Conservation (phyloP, 805 yeast genomes). For the Danielia oregonensis region DNA sequence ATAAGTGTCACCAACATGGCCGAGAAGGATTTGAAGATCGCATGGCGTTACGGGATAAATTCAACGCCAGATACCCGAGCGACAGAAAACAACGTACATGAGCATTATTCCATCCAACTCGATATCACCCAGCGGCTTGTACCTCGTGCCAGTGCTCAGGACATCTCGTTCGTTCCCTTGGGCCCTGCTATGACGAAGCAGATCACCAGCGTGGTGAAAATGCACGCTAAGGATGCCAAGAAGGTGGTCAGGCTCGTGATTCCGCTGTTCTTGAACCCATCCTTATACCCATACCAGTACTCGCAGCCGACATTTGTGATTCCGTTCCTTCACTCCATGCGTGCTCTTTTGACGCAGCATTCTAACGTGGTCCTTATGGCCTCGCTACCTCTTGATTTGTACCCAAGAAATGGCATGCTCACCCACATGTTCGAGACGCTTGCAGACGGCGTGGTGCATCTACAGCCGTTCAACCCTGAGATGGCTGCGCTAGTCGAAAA, state of each 20-base stretch:
- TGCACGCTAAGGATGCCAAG: conserved; percentile 27
- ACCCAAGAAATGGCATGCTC: conserved; percentile 49
- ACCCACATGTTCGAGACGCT: conserved; percentile 52
- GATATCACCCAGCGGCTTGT: conserved; percentile 70
- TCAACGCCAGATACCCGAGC: conserved; percentile 15
- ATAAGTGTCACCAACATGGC: conserved; percentile 66
- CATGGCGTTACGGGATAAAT: conserved; percentile 81
- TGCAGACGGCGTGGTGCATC: conserved; percentile 64
- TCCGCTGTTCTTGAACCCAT: conserved; percentile 81
- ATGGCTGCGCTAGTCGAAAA: conserved; percentile 62
- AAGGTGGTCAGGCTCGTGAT: conserved; percentile 57
- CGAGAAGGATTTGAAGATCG: conserved; percentile 69
- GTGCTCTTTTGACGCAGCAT: conserved; percentile 48
- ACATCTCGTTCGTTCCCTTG: conserved; percentile 53
- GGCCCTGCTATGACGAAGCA: conserved; percentile 29
- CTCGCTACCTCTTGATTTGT: conserved; percentile 63
- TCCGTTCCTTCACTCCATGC: conserved; percentile 59
- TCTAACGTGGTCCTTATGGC: conserved; percentile 47
- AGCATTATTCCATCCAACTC: conserved; percentile 61
- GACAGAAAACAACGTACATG: conserved; percentile 32
- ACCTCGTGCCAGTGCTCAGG: conserved; percentile 64
- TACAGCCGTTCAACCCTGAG: conserved; percentile 80
- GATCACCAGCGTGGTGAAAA: conserved; percentile 40
- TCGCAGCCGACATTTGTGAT: conserved; percentile 46
- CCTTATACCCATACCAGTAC: conserved; percentile 54